Evolutionary conservation across 495 filamentous ascomycete species (phyloP).

Genomic region (Neurospora hispaniola): DNA sequence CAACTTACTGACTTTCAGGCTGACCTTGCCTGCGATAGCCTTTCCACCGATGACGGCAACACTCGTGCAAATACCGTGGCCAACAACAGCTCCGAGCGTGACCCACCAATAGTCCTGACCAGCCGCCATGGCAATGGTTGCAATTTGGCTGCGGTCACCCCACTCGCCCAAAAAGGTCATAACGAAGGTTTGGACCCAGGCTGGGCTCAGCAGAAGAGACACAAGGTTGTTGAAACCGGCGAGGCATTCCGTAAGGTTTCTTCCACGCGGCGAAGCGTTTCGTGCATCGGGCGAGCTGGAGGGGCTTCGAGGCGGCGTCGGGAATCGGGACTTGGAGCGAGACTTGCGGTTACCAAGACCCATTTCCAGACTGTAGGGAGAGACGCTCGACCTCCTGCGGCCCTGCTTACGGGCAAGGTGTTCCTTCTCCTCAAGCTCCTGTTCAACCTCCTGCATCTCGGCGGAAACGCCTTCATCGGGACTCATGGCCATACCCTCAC

Average conservation of each 20-base stretch:
- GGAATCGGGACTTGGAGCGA: slow-evolving; percentile 49
- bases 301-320: slow-evolving; percentile 48
- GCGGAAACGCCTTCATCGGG: slow-evolving; percentile 80
- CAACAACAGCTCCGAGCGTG: slow-evolving; percentile 75
- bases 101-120: slow-evolving; percentile 99
- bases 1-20: slow-evolving; percentile 89
- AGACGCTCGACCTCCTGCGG: slow-evolving; percentile 43
- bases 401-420: slow-evolving; percentile 47
- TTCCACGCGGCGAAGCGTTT: slow-evolving; percentile 27
- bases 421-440: slow-evolving; percentile 92
- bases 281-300: slow-evolving; percentile 45
- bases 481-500: slow-evolving; percentile 81
- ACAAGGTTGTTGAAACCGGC: slow-evolving; percentile 74
- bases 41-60: slow-evolving; percentile 88
- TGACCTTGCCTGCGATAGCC: slow-evolving; percentile 87
- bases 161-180: slow-evolving; percentile 99
- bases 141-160: slow-evolving; percentile 96
- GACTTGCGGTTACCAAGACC: slow-evolving; percentile 46
- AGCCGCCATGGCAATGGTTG: slow-evolving; percentile 97
- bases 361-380: slow-evolving; percentile 56
- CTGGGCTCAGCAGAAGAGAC: slow-evolving; percentile 79
- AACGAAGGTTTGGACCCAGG: slow-evolving; percentile 97
- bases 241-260: slow-evolving; percentile 26
- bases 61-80: slow-evolving; percentile 82
- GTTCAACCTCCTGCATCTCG: slow-evolving; percentile 95